Percentiles rank a stretch among this genome's conserved stretches.
These are phyloP conservation scores for Albifimbria verrucaria DNA, from an alignment of 2,329 filamentous ascomycete species.

Conservation along the genomic window DNA sequence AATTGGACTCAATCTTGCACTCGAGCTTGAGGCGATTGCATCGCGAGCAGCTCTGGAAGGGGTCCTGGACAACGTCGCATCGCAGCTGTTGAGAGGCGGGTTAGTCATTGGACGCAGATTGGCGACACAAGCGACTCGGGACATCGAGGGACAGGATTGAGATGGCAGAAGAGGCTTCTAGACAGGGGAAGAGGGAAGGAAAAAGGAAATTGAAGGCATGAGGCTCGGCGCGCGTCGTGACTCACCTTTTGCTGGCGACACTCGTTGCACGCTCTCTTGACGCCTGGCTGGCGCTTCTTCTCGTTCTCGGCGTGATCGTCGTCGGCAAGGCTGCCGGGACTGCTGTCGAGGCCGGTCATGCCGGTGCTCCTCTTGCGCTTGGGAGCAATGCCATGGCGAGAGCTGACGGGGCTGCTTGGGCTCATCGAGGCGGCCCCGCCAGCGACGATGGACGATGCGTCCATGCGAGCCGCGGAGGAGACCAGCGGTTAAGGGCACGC, in stretches of 20 bases:
- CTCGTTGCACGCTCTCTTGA: slow-evolving; percentile 81
- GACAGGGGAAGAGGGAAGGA: too few relatives aligned
- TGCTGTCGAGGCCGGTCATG: slow-evolving; percentile 53
- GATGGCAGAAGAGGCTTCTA: too few relatives aligned
- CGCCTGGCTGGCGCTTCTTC: slow-evolving; percentile 63
- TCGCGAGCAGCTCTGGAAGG: slow-evolving; percentile 72
- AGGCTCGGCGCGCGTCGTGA: slow-evolving; percentile 19
- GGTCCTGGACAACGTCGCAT: slow-evolving; percentile 80
- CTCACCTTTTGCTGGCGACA: slow-evolving; percentile 81
- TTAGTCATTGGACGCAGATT: background rate
- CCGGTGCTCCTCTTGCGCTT: slow-evolving; percentile 60
- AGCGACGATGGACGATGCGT: slow-evolving; percentile 43
- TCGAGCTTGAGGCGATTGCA: slow-evolving; percentile 77
- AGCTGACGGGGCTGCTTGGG: slow-evolving; percentile 54
- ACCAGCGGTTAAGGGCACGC: background rate
- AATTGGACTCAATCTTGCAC: slow-evolving; percentile 85
- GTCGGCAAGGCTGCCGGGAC: slow-evolving; percentile 50
- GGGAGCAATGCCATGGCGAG: slow-evolving; percentile 37
- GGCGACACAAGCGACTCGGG: too few relatives aligned
- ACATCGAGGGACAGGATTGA: too few relatives aligned
- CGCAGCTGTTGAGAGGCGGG: slow-evolving; percentile 55
- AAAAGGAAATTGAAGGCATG: background rate
- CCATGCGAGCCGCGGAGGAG: slow-evolving; percentile 36
- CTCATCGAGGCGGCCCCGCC: slow-evolving; percentile 48
- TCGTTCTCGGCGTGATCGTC: slow-evolving; percentile 57